Base-by-base conservation (phyloP, 2,329 filamentous ascomycete species). In the Diaporthe helianthi region DNA sequence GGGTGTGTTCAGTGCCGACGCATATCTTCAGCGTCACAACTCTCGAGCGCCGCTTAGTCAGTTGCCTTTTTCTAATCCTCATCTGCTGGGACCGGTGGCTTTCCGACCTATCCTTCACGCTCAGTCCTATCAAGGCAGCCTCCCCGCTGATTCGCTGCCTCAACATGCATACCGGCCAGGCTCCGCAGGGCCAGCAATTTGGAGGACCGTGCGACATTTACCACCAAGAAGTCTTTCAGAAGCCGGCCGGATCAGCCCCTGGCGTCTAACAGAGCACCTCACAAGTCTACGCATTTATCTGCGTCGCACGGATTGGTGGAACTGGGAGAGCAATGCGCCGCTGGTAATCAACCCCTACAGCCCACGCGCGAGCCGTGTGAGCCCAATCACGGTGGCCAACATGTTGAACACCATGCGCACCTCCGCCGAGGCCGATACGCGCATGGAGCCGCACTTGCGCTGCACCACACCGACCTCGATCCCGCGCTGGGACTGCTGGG, bases 281-380 rank as follows among this genome's bases (percentile, higher is more conserved):
- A 55, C 38, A 26, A 52, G 44, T 8, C 22, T 70, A 2, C 69
- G 55, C 19, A 41, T 70, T 4, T 63, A 55, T 24, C 6, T 70
- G 22, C 69, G 69, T n/a, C 65, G 55, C 65, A 53, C 47, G 24
- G 69, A 70, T 44, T 70, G 69, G 69, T 58, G 47, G 65, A 2
- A 44, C 6, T 68, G 46, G 38, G 65, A 68, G 49, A 5, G 3
- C n/a, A 68, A 68, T 19, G 22, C 22, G 17, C 58, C 47, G n/a
- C 49, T 68, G 31, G 36, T 44, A 24, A 63, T 68, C 38, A 52
- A 26, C 44, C 55, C 69, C 31, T 70, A 68, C 24, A 38, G 12
- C 8, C 2, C 26, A 17, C 9, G 5, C 8, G 4, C 19, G 31
- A 5, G 1, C 26, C 26, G 17, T 17, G 36, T 5, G 36, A 38